Evolutionary conservation across 805 yeast species (phyloP), one percentile per base, ranked within the genome.

Genomic region (Yarrowia sp.): DNA sequence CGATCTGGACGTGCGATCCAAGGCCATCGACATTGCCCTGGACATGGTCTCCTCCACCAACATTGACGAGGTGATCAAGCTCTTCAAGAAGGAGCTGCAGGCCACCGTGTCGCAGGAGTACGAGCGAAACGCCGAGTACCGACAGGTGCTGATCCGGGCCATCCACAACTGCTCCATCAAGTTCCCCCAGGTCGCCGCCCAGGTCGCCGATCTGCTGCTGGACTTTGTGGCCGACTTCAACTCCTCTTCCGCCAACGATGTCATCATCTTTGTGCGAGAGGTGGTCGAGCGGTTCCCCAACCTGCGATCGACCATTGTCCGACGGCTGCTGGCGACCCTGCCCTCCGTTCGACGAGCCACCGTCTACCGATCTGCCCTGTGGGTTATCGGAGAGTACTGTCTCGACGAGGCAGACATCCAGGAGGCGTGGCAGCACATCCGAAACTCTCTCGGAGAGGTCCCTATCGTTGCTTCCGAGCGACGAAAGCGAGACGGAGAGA

Each of bases 341-440:
- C 83, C 83, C 25, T 77, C 78, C 22, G 85, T 90, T 56, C 88
- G 85, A 71, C 86, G 94, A 64, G 96, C 97, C 12, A 91, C 91
- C 69, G 97, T 94, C 10, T 88, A 85, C 77, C 85, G 98, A 67
- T 96, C 97, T 29, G 90, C 96, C 0, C 78, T 96, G 64, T 94
- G 99, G 99, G 86, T 94, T 56, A 76, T 94, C 68, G 99, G 99
- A 74, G 99, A 96, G 75, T 94, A 91, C 74, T 79, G 92, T 38
- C 70, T 81, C 47, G 86, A 85, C 59, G 90, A 86, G 66, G 74
- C 79, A 24, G 87, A 87, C 59, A 85, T 94, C 65, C 88, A 87
- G 72, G 81, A 80, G 24, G 85, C 96, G 5, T 96, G 99, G 99
- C 87, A 83, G 68, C 88, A 84, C 66, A 84, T 94, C 66, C 85